Conservation (phyloP, 2,329 filamentous ascomycete genomes). For the Claviceps citrina region DNA sequence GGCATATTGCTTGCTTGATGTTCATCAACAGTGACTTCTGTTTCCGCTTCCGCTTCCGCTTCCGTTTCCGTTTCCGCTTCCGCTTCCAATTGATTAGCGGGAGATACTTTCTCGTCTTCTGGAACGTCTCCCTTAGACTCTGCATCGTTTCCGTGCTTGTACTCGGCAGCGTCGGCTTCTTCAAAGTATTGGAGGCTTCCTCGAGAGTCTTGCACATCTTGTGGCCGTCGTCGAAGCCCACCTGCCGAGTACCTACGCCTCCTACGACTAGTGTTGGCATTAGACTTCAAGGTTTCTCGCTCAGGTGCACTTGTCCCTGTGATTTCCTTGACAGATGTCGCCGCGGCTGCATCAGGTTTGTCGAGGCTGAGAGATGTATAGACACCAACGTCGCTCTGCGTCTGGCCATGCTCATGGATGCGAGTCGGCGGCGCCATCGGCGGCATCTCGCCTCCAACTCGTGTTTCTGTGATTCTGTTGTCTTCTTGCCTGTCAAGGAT, state of each 20-base stretch:
- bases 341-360: conserved; percentile 21
- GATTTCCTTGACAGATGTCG: conserved; percentile 33
- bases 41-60: not conserved
- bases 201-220: conserved; percentile 53
- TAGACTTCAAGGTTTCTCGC: conserved; percentile 36
- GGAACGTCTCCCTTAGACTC: not conserved
- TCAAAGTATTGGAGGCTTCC: conserved; percentile 84
- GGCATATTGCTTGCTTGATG: not conserved
- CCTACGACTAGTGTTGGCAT: conserved; percentile 26
- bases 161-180: conserved; percentile 71
- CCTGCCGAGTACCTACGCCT: conserved; percentile 76
- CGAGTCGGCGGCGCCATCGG: not conserved
- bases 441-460: not conserved
- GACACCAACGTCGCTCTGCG: conserved; percentile 19
- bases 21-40: not conserved
- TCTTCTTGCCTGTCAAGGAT: conserved; percentile 1
- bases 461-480: not conserved
- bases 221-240: conserved; percentile 58
- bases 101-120: not conserved
- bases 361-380: conserved; percentile 13
- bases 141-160: conserved; percentile 28
- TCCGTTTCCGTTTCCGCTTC: not conserved
- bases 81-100: not conserved
- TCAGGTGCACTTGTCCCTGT: conserved; percentile 52
- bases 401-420: conserved; percentile 1